These are phyloP conservation scores for Eruca vesicaria DNA, from an alignment of 441 rosid genomes.

Conservation along the genomic window DNA sequence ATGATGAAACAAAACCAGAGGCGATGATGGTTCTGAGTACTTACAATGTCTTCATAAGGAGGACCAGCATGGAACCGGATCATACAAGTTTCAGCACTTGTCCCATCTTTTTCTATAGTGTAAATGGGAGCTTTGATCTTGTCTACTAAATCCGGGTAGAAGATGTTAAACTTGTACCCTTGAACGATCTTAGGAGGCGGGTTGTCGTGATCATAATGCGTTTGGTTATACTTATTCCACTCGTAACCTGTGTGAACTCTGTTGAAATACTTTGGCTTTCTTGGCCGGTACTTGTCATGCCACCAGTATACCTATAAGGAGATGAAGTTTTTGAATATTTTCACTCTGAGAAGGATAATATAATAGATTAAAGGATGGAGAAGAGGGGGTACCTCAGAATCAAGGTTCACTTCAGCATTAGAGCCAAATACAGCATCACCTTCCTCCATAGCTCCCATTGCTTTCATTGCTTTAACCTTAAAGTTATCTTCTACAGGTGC, in stretches of 20 bases:
- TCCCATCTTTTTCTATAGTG: conserved; percentile 83
- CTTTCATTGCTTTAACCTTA: conserved; percentile 87
- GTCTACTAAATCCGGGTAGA: conserved; percentile 93
- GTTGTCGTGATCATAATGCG: conserved; percentile 94
- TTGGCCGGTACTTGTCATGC: conserved; percentile 96
- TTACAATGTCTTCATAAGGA: conserved; percentile 89
- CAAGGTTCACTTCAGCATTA: conserved; percentile 90
- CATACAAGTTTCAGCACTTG: conserved; percentile 77
- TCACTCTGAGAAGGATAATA: not conserved
- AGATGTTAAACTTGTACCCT: conserved; percentile 93
- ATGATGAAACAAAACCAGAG: not conserved
- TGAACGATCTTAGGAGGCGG: conserved; percentile 96
- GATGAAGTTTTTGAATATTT: not conserved
- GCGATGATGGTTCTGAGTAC: conserved; percentile 23
- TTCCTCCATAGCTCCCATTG: conserved; percentile 95
- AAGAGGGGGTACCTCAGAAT: conserved; percentile 57
- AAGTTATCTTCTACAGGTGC: conserved; percentile 70
- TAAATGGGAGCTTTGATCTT: conserved; percentile 77
- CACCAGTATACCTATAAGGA: conserved; percentile 64
- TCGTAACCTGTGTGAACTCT: conserved; percentile 96
- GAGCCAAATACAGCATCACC: conserved; percentile 94
- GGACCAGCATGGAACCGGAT: conserved; percentile 93
- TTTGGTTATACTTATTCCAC: conserved; percentile 95
- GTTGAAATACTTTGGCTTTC: conserved; percentile 94
- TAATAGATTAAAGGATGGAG: not conserved